Percentiles rank a stretch among this genome's conserved stretches.
phyloP scores from a whole-genome alignment of 768 basidiomycete genomes.

The Myochromella boudieri region DNA sequence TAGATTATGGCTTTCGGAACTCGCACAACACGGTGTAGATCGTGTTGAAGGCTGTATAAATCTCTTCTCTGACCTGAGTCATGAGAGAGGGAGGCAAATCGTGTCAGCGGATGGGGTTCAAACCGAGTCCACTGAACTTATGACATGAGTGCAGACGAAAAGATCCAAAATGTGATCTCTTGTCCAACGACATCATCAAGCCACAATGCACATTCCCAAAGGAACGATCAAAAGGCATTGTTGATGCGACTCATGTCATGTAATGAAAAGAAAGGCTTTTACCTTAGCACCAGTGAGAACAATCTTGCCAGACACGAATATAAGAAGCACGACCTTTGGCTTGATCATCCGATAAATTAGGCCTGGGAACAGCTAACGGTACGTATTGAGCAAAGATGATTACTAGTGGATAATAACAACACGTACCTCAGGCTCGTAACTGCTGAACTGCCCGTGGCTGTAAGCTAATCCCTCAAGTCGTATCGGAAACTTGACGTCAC shows the following conservation, averaged over 20 bases:
- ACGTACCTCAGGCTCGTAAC: conserved; percentile 94
- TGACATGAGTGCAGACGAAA: conserved; percentile 32
- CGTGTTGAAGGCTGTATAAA: conserved; percentile 98
- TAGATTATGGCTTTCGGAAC: conserved; percentile 85
- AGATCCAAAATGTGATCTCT: conserved; percentile 18
- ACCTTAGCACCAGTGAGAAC: conserved; percentile 99
- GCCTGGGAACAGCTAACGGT: conserved; percentile 87
- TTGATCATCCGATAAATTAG: conserved; percentile 99
- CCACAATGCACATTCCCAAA: background rate
- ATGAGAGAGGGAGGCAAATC: conserved; percentile 31
- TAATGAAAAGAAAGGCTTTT: conserved; percentile 29
- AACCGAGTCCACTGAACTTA: conserved; percentile 40
- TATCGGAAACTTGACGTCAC: conserved; percentile 99
- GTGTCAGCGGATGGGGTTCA: conserved; percentile 51
- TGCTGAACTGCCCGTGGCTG: conserved; percentile 96
- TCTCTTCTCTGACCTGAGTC: conserved; percentile 93
- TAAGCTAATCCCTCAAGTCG: conserved; percentile 96
- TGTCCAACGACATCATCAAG: conserved; percentile 6
- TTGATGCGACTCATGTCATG: conserved; percentile 17
- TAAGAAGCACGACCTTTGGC: conserved; percentile 96
- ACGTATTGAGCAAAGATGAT: conserved; percentile 11
- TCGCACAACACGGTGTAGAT: conserved; percentile 98
- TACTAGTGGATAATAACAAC: background rate
- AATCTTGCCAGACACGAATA: conserved; percentile 99
- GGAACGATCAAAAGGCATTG: conserved; percentile 1